Base-by-base conservation (phyloP, 2,329 filamentous ascomycete genomes). In the Catunica adiposa region DNA sequence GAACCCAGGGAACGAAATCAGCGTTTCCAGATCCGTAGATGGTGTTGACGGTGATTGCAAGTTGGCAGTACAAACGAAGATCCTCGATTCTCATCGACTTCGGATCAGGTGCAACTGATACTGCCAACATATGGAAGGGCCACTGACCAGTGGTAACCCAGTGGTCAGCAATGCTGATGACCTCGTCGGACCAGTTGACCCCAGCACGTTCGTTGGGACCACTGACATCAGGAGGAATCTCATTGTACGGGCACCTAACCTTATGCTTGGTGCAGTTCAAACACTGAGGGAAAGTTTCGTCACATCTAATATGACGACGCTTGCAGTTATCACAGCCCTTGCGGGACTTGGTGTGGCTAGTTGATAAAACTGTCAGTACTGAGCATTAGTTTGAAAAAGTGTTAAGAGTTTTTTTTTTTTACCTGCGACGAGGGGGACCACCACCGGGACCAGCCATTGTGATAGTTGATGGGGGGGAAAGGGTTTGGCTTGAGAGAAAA, bases 231-330 rank as follows among this genome's bases (percentile, higher is more conserved):
- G 79, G 74, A 57, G 83, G 76, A 65, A 83, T 82, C 66, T 97
- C 89, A 76, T 95, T 94, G 73, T 97, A 98, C 63, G 95, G 92
- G 71, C 92, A 98, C 65, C 89, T 86, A 64, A 94, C 92, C 73
- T 96, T 95, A 72, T 98, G 92, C 72, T 97, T 98, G 60, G 90
- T 96, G 71, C 92, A 98, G 71, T 98, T 98, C 65, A 88, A 88
- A 73, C 90, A 98, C 78, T 98, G 92, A 53, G 92, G 92, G 65
- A 95, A 96, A 62, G 82, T 95, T 70, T 98, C 92, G 66, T 98
- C 92, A 71, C 92, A 98, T 64, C 92, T 81, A 67, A 98, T 98
- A 70, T 98, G 92, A 67, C 92, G 82, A 68, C 86, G 84, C 72
- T 98, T 98, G 79, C 92, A 98, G 60, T 89, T 95, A 65, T 94